phyloP scores from a whole-genome alignment of 345 rosid species.

The Leavenworthia alabamica region DNA sequence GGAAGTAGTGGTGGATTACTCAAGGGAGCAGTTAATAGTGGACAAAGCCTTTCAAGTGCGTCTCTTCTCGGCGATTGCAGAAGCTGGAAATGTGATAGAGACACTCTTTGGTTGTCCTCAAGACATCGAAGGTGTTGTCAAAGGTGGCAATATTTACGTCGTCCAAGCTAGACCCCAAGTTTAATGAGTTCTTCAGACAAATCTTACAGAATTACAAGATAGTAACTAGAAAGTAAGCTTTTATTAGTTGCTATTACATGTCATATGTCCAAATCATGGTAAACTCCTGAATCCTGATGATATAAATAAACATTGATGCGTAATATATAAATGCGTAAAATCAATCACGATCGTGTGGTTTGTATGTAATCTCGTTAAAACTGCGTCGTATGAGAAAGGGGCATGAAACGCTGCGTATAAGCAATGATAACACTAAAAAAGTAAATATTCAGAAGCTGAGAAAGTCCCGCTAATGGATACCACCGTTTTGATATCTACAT shows the following conservation, averaged over 20 bases:
- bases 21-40: conserved; percentile 50
- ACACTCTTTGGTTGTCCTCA: conserved; percentile 77
- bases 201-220: neutral
- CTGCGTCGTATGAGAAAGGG: neutral
- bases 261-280: neutral
- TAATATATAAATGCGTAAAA: neutral
- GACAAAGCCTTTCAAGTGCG: conserved; percentile 53
- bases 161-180: conserved; percentile 94
- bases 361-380: neutral
- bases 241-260: neutral
- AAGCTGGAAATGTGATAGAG: conserved; percentile 70
- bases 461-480: conserved; percentile 23
- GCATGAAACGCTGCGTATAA: conserved; percentile 2
- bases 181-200: conserved; percentile 42
- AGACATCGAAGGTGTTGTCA: conserved; percentile 90
- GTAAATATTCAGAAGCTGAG: neutral
- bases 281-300: neutral
- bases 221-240: neutral
- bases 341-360: neutral
- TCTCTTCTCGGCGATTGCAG: conserved; percentile 65
- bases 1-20: conserved; percentile 63
- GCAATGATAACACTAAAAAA: neutral
- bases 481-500: conserved; percentile 14
- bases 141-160: conserved; percentile 64
- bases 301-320: neutral